phyloP scores from a whole-genome alignment of 2,329 filamentous ascomycete genomes.

The Xylaria sp. region DNA sequence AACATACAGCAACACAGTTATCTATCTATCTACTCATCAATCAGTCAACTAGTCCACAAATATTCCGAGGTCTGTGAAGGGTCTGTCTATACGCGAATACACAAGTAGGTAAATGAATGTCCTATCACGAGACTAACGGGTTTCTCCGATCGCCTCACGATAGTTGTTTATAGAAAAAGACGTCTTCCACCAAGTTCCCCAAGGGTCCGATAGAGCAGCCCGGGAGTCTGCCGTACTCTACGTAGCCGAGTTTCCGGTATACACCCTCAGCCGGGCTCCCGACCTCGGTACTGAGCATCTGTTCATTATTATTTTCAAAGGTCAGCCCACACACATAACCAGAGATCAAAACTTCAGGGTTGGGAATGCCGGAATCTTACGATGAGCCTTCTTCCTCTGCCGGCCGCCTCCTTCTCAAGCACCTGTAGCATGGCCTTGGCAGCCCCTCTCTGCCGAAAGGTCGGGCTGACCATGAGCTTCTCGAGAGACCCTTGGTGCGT shows the following conservation, averaged over 20 bases:
- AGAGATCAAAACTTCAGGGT: neutral
- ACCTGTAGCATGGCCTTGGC: conserved; percentile 62
- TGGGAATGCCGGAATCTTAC: conserved; percentile 49
- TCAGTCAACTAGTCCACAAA: too few species aligned
- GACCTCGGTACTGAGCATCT: conserved; percentile 65
- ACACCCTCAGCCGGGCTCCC: conserved; percentile 64
- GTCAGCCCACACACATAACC: neutral
- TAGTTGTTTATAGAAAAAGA: conserved; percentile 71
- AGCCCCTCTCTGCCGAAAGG: conserved; percentile 62
- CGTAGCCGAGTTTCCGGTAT: conserved; percentile 68
- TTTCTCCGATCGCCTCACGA: neutral
- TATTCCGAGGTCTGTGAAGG: neutral
- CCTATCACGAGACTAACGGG: neutral
- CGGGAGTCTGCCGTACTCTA: conserved; percentile 65
- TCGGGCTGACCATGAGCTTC: conserved; percentile 67
- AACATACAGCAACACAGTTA: neutral
- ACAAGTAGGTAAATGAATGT: neutral
- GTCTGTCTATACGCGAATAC: neutral
- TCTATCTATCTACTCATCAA: neutral
- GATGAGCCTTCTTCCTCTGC: conserved; percentile 62
- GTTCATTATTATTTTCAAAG: neutral
- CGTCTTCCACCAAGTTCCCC: conserved; percentile 61
- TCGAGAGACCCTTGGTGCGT: conserved; percentile 66
- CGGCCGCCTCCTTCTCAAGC: conserved; percentile 66
- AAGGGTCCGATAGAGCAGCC: conserved; percentile 62